These are phyloP conservation scores for Fusarium haematococcum DNA, from an alignment of 2,329 filamentous ascomycete species.

Conservation along the genomic window DNA sequence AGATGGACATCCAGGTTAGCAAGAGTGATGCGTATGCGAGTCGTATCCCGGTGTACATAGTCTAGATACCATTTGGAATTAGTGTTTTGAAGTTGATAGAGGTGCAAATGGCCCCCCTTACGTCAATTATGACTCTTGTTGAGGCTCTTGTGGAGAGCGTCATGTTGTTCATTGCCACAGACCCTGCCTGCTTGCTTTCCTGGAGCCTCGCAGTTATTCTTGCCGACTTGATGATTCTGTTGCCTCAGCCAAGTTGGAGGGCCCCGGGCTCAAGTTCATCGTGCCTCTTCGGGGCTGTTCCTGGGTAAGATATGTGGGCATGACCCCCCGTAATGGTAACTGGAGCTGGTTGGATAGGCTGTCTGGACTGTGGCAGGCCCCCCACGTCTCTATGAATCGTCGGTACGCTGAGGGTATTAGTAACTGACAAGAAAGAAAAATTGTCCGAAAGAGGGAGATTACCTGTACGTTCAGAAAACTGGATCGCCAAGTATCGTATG, in stretches of 20 bases:
- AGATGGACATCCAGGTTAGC: constrained; percentile 48
- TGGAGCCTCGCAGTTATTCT: neutral
- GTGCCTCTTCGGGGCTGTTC: constrained; percentile 33
- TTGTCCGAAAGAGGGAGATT: constrained; percentile 17
- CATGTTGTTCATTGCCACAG: no score
- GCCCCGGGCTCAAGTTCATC: constrained; percentile 38
- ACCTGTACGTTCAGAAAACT: constrained; percentile 62
- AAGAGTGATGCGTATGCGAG: constrained; percentile 51
- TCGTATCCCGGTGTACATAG: constrained; percentile 51
- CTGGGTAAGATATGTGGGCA: constrained; percentile 44
- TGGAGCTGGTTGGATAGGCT: constrained; percentile 59
- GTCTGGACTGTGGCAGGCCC: constrained; percentile 58
- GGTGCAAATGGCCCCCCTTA: neutral
- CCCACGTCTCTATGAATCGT: constrained; percentile 60
- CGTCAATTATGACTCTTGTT: neutral
- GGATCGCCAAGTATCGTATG: constrained; percentile 62
- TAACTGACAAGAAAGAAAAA: constrained; percentile 28
- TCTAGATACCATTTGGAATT: constrained; percentile 1
- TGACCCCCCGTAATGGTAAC: constrained; percentile 56
- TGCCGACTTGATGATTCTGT: neutral
- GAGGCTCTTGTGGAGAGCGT: neutral
- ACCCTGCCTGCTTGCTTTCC: no score
- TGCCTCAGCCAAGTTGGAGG: constrained; percentile 9
- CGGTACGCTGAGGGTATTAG: constrained; percentile 48
- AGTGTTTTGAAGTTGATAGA: neutral